Percentiles rank a stretch among this genome's conserved stretches.
Evolutionary conservation across 2,329 filamentous ascomycete genomes (phyloP).

Genomic region (Bipolaris sorokiniana): DNA sequence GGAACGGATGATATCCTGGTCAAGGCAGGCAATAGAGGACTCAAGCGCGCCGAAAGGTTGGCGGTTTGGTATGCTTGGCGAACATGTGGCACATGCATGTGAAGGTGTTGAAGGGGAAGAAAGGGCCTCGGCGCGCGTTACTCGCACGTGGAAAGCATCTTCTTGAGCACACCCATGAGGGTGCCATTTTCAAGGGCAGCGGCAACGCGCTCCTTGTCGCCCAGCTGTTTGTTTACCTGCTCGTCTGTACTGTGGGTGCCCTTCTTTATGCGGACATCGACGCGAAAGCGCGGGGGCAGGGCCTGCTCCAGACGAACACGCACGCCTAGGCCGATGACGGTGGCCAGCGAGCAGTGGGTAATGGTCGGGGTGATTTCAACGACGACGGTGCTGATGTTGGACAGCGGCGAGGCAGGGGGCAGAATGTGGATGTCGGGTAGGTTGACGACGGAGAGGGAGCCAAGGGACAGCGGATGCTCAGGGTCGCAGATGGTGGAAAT

Average conservation of each 20-base stretch:
- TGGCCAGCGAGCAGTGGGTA: constrained; percentile 94
- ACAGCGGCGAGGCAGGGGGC: constrained; percentile 66
- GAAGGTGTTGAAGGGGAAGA: background rate
- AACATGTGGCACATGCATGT: constrained; percentile 6
- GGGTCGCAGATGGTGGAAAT: constrained; percentile 95
- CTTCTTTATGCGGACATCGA: constrained; percentile 93
- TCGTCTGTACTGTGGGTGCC: constrained; percentile 95
- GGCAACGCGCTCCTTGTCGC: constrained; percentile 94
- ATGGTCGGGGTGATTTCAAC: constrained; percentile 96
- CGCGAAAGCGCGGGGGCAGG: constrained; percentile 86
- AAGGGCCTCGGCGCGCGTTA: constrained; percentile 40
- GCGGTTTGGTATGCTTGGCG: background rate
- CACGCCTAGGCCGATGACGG: constrained; percentile 92
- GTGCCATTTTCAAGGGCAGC: constrained; percentile 94
- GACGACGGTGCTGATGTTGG: constrained; percentile 73
- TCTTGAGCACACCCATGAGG: constrained; percentile 83
- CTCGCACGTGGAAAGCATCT: constrained; percentile 89
- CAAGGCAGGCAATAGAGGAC: background rate
- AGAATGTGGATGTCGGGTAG: constrained; percentile 89
- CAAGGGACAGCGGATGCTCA: constrained; percentile 92
- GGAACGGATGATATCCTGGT: background rate
- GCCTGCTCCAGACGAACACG: constrained; percentile 89
- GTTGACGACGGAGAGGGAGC: constrained; percentile 92
- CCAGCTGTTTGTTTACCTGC: constrained; percentile 95
- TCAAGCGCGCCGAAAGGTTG: too few species aligned